phyloP scores from a whole-genome alignment of 108 stramenopile genomes.

The Pseudonitzschia multistriata region DNA sequence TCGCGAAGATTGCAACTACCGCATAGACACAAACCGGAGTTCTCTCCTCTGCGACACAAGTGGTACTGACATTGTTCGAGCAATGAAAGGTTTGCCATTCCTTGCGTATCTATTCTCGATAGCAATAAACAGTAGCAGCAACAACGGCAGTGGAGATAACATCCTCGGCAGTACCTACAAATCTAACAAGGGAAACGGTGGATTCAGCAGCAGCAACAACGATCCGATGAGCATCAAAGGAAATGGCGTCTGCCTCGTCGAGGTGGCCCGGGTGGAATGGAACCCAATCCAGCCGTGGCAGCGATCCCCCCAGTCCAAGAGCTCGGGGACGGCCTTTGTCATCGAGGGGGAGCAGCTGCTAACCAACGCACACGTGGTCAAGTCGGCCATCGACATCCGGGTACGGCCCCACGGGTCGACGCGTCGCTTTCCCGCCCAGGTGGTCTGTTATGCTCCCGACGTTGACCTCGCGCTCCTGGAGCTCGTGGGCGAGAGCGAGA shows the following conservation, averaged over 20 bases:
- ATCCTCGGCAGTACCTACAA: not conserved
- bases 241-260: constrained; percentile 15
- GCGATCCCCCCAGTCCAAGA: constrained; percentile 12
- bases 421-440: constrained; percentile 16
- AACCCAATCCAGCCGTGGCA: constrained; percentile 14
- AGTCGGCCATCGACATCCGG: constrained; percentile 23
- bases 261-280: constrained; percentile 20
- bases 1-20: no score
- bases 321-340: constrained; percentile 18
- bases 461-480: constrained; percentile 24
- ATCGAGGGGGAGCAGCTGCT: constrained; percentile 15
- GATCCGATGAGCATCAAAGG: not conserved
- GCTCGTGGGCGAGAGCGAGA: constrained; percentile 14
- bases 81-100: not conserved
- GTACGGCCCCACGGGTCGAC: constrained; percentile 22
- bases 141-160: not conserved
- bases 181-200: not conserved
- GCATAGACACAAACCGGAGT: no score
- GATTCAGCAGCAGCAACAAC: constrained; percentile 5
- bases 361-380: constrained; percentile 25
- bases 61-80: not conserved
- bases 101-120: not conserved
- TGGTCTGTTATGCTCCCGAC: constrained; percentile 19
- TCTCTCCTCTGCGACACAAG: no score
- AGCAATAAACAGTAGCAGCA: not conserved